Percentiles rank a stretch among this genome's conserved stretches.
These are phyloP conservation scores for Wallacemonas rigidus DNA, from an alignment of 208 protist genomes.

Conservation along the genomic window DNA sequence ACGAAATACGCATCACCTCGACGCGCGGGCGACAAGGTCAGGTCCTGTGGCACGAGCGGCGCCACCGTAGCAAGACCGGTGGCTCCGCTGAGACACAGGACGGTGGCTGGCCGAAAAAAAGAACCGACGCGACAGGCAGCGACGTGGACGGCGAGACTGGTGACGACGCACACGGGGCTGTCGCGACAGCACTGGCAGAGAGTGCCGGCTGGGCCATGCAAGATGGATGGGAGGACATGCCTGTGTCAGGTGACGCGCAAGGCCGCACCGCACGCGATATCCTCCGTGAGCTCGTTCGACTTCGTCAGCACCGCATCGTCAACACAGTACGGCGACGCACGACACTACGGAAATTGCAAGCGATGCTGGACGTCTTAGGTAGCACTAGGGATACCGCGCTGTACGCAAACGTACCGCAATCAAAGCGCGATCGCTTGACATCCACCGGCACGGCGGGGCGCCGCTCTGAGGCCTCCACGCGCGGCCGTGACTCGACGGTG, in stretches of 20 bases:
- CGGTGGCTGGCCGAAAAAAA: background rate
- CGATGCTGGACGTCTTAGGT: background rate
- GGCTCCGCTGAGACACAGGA: too few relatives aligned
- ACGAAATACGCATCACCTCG: slow-evolving; percentile 4
- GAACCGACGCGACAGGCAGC: background rate
- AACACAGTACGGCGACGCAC: slow-evolving; percentile 11
- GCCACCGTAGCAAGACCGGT: background rate
- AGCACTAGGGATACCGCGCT: background rate
- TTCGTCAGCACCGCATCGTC: slow-evolving; percentile 10
- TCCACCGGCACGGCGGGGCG: background rate
- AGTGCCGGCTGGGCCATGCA: slow-evolving; percentile 9
- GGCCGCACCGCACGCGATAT: slow-evolving; percentile 1
- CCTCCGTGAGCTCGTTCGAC: slow-evolving; percentile 4
- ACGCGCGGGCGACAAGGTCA: background rate
- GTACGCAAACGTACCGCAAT: background rate
- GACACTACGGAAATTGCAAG: slow-evolving; percentile 14
- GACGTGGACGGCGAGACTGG: background rate
- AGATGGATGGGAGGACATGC: slow-evolving; percentile 12
- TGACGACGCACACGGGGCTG: slow-evolving; percentile 5
- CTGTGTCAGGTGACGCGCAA: background rate
- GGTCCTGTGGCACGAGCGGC: background rate
- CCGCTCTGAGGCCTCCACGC: background rate
- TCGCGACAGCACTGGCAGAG: background rate
- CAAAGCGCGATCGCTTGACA: background rate
- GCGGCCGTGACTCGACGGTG: background rate